phyloP scores from a whole-genome alignment of 2,329 filamentous ascomycete species.

The Aspergillus clavatus region DNA sequence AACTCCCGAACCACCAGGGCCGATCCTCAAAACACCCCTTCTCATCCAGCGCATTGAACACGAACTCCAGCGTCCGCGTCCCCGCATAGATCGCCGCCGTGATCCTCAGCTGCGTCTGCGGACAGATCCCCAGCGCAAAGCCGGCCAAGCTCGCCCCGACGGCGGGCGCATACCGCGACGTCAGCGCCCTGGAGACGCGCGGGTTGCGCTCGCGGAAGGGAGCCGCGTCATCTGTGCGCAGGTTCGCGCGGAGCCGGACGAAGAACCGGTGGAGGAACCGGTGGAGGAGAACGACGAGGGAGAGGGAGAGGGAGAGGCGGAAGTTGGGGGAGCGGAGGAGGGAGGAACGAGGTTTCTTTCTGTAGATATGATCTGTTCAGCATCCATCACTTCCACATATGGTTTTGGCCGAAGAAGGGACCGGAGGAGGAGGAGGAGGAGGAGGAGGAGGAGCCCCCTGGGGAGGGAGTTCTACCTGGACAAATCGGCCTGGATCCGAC shows the following conservation, averaged over 20 bases:
- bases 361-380: slow-evolving; percentile 13
- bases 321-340: slow-evolving; percentile 60
- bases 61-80: slow-evolving; percentile 77
- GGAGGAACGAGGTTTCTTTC: slow-evolving; percentile 36
- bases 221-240: slow-evolving; percentile 73
- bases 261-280: slow-evolving; percentile 89
- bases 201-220: slow-evolving; percentile 83
- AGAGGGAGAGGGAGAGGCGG: slow-evolving; percentile 75
- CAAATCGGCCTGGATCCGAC: slow-evolving; percentile 21
- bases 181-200: slow-evolving; percentile 66
- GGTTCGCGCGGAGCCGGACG: slow-evolving; percentile 67
- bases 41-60: slow-evolving; percentile 77
- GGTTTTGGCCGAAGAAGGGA: slow-evolving; percentile 1
- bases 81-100: slow-evolving; percentile 77
- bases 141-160: slow-evolving; percentile 87
- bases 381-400: background rate
- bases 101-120: slow-evolving; percentile 63
- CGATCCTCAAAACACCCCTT: slow-evolving; percentile 63
- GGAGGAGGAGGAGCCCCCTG: too few relatives aligned
- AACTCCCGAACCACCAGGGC: slow-evolving; percentile 81
- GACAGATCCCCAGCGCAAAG: slow-evolving; percentile 74
- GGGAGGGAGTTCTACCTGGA: slow-evolving; percentile 19
- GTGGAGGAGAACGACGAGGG: slow-evolving; percentile 81
- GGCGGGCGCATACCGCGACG: slow-evolving; percentile 77
- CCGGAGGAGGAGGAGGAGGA: too few relatives aligned